A percentile compares a stretch with the other conserved stretches of the same genome.
Conservation (phyloP, 2,329 filamentous ascomycete species). For the Canariomyces notabilis region DNA sequence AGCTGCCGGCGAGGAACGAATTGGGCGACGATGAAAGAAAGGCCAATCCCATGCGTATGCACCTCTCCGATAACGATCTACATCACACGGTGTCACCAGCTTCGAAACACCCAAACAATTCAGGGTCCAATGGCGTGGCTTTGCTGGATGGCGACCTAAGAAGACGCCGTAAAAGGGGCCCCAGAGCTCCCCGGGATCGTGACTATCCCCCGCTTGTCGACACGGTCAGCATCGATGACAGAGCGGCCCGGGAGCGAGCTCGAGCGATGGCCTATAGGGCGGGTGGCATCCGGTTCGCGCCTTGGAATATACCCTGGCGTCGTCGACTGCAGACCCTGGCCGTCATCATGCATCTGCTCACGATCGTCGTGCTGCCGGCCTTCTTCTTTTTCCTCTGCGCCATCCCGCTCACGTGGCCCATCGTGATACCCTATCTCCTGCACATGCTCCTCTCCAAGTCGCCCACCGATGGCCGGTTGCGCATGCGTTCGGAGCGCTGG, state of each 20-base stretch:
- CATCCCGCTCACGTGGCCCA: constrained; percentile 87
- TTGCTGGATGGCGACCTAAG: not conserved
- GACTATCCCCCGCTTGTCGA: constrained; percentile 21
- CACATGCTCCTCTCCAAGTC: constrained; percentile 78
- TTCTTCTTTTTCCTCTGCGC: constrained; percentile 87
- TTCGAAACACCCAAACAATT: not conserved
- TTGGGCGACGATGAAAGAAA: not conserved
- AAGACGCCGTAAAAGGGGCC: not conserved
- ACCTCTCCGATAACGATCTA: not conserved
- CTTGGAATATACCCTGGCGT: constrained; percentile 65
- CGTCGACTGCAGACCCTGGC: constrained; percentile 73
- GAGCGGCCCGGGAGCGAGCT: constrained; percentile 16
- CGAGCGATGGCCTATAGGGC: constrained; percentile 19
- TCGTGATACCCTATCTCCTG: constrained; percentile 69
- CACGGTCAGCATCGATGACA: constrained; percentile 12
- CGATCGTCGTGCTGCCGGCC: constrained; percentile 65
- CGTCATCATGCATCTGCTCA: constrained; percentile 68
- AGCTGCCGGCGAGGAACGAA: not conserved
- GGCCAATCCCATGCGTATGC: not conserved
- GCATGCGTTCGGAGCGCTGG: constrained; percentile 68
- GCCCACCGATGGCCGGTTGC: constrained; percentile 68
- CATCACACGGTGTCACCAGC: not conserved
- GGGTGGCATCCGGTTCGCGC: constrained; percentile 73
- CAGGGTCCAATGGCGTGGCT: not conserved
- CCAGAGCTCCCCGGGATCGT: not conserved